Conservation (phyloP, 352 stramenopile genomes). For the Aphanomyces stellatus region DNA sequence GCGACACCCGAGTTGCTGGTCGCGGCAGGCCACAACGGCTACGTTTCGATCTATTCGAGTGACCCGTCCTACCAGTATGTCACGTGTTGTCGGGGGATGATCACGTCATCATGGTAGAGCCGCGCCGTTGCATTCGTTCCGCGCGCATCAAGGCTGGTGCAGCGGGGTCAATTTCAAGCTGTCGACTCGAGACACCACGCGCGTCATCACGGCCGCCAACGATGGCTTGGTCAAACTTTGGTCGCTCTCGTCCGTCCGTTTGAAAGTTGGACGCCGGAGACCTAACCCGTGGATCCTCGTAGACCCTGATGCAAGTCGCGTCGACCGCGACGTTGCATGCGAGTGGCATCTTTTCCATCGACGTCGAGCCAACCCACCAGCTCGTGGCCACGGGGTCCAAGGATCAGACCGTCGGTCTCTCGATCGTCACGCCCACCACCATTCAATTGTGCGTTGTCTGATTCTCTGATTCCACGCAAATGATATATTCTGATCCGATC, state of each 20-base stretch:
- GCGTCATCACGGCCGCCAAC: background rate
- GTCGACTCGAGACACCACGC: background rate
- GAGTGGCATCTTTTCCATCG: background rate
- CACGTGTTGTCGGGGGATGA: background rate
- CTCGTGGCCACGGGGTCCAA: background rate
- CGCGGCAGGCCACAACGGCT: background rate
- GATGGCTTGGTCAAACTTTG: background rate
- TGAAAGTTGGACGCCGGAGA: no score
- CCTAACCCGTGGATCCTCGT: no score
- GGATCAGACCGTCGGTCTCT: background rate
- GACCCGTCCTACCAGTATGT: background rate
- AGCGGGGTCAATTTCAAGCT: background rate
- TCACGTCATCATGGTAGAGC: background rate
- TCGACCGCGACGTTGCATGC: background rate
- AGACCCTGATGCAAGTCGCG: background rate
- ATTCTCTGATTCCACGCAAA: no score
- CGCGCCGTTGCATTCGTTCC: background rate
- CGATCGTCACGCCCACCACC: background rate
- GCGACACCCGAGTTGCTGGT: background rate
- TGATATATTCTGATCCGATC: no score
- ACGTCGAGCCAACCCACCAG: background rate
- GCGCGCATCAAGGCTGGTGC: background rate
- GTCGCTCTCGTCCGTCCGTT: no score
- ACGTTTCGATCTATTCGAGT: background rate
- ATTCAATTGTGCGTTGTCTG: conserved; percentile 3